Evolutionary conservation across 129 eudicot genomes (phyloP), one percentile per base, ranked within the genome.

Genomic region (Helianthus tuberosus): DNA sequence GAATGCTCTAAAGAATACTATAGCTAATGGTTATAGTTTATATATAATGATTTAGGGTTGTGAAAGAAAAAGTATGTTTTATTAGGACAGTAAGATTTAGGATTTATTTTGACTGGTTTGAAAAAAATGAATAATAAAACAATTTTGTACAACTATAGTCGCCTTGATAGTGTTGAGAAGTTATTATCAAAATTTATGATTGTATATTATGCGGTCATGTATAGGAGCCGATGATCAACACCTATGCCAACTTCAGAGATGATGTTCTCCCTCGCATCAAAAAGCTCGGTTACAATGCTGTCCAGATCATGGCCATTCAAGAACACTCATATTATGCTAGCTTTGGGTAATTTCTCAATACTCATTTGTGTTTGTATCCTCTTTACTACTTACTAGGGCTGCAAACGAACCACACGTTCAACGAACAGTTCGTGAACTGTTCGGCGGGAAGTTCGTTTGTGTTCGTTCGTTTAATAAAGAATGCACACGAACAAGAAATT

Each of bases 301-400:
- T 95, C 79, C 99, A 95, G 74, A 79, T 95, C 74, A 95, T 95
- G 99, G 99, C 99, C 53, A 95, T 95, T 79, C 99, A 95, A 79
- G 99, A 95, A 76, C 99, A 95, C 84, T 91, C 99, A 6, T 95
- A 95, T 77, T 95, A 95, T 73, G 97, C 97, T 65, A 91, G 99
- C 64, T 95, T 95, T 54, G 99, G 99, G 99, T 91, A 87, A 71
- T 71, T 64, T 46, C 38, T 52, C 52, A n/a, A 70, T 1, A 29
- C 41, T 46, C 66, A 29, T 65, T 53, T 43, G 52, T 43, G 32
- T 59, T 23, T 72, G 60, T 58, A 51, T 70, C 41, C 9, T 36
- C 38, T 58, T 62, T 62, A 32, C 46, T 50, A 13, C 6, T 50
- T 50, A 13, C 17, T 50, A 32, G 36, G 36, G 36, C 36, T 32